A percentile compares a stretch with the other conserved stretches of the same genome.
phyloP scores from a whole-genome alignment of 2,329 filamentous ascomycete genomes.

The Alternaria dauci region DNA sequence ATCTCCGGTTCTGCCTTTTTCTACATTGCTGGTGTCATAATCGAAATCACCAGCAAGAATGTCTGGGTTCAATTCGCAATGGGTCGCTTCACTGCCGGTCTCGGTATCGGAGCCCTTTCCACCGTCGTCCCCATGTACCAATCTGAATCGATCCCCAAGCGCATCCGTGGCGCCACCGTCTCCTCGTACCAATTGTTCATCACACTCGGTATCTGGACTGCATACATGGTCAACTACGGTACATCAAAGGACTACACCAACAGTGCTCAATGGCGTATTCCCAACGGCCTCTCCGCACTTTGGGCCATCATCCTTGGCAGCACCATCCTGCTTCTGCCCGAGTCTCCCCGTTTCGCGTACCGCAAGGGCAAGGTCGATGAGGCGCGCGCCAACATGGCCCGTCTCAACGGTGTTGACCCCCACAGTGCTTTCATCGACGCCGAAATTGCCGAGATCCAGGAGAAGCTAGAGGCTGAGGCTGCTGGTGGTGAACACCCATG shows the following conservation, averaged over 20 bases:
- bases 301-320: slow-evolving; percentile 63
- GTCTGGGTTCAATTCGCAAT: slow-evolving; percentile 71
- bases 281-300: slow-evolving; percentile 66
- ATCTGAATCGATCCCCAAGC: slow-evolving; percentile 70
- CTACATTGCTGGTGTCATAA: slow-evolving; percentile 69
- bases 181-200: slow-evolving; percentile 73
- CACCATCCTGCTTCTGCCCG: slow-evolving; percentile 64
- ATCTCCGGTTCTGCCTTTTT: slow-evolving; percentile 70
- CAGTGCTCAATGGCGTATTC: slow-evolving; percentile 68
- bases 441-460: slow-evolving; percentile 65
- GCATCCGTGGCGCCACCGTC: slow-evolving; percentile 70
- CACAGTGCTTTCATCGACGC: slow-evolving; percentile 63
- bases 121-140: slow-evolving; percentile 70
- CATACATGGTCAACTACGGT: slow-evolving; percentile 65
- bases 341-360: slow-evolving; percentile 67
- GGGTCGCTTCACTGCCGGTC: slow-evolving; percentile 70
- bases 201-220: slow-evolving; percentile 70
- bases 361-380: slow-evolving; percentile 61
- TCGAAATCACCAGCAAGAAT: slow-evolving; percentile 68
- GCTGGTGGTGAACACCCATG: slow-evolving; percentile 46
- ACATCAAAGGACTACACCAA: slow-evolving; percentile 61
- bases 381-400: slow-evolving; percentile 62
- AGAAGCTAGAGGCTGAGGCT: slow-evolving; percentile 64
- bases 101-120: slow-evolving; percentile 71
- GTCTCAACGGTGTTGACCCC: slow-evolving; percentile 63